These are phyloP conservation scores for Trametes coccinea DNA, from an alignment of 768 basidiomycete genomes.

Conservation along the genomic window DNA sequence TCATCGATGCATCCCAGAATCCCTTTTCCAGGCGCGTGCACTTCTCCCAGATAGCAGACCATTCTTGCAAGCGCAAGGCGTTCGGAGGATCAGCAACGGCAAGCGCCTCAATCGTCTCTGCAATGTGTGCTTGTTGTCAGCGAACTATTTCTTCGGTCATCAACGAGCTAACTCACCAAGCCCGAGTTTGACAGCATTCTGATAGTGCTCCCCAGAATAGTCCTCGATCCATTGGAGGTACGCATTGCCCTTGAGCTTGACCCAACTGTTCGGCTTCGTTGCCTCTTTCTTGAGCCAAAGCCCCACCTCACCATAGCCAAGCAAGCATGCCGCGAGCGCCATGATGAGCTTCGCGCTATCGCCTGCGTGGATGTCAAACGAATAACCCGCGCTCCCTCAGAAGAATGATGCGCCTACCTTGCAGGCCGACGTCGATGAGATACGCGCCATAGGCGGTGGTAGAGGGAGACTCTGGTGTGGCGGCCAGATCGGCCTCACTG, in stretches of 20 bases:
- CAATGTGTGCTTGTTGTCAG: not conserved
- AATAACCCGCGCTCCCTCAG: not conserved
- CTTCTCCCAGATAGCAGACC: slow-evolving; percentile 62
- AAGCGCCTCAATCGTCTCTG: slow-evolving; percentile 31
- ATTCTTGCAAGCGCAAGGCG: not conserved
- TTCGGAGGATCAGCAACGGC: not conserved
- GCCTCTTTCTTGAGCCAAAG: slow-evolving; percentile 72
- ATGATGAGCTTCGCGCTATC: slow-evolving; percentile 74
- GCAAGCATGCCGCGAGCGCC: slow-evolving; percentile 79
- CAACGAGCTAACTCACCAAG: slow-evolving; percentile 53
- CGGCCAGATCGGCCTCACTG: slow-evolving; percentile 55
- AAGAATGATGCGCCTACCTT: slow-evolving; percentile 43
- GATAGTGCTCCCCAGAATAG: slow-evolving; percentile 72
- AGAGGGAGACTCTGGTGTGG: slow-evolving; percentile 62
- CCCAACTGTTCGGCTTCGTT: slow-evolving; percentile 48
- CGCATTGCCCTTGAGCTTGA: slow-evolving; percentile 64
- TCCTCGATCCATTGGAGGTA: slow-evolving; percentile 80
- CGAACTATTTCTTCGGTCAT: not conserved
- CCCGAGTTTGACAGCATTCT: slow-evolving; percentile 69
- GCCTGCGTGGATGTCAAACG: slow-evolving; percentile 40
- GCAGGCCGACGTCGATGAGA: slow-evolving; percentile 75
- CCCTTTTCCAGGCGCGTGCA: slow-evolving; percentile 77
- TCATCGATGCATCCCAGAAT: slow-evolving; percentile 82
- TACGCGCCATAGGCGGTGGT: slow-evolving; percentile 89
- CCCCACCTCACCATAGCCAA: slow-evolving; percentile 93